Evolutionary conservation across 345 rosid genomes (phyloP).

Genomic region (Euclidium syriacum): DNA sequence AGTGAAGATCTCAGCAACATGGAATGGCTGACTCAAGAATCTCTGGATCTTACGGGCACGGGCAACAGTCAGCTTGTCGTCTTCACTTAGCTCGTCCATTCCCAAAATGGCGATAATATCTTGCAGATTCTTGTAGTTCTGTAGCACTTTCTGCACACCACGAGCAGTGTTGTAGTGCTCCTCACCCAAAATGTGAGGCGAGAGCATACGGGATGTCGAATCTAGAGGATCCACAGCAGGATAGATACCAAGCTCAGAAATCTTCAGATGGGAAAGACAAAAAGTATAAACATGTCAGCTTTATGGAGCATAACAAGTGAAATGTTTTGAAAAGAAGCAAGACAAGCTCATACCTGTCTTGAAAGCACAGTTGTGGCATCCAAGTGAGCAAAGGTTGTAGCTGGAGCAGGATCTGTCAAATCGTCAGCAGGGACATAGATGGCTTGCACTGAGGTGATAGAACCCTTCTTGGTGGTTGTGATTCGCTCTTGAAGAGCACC

Average conservation of each 20-base stretch:
- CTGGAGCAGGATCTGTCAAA: constrained; percentile 95
- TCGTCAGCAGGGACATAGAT: constrained; percentile 95
- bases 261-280: too few relatives aligned
- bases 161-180: constrained; percentile 96
- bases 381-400: constrained; percentile 87
- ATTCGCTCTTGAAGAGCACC: constrained; percentile 91
- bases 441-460: constrained; percentile 87
- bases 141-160: constrained; percentile 96
- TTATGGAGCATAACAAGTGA: not conserved
- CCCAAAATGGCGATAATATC: constrained; percentile 99
- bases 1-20: constrained; percentile 97
- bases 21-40: constrained; percentile 99
- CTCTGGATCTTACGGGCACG: constrained; percentile 97
- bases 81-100: constrained; percentile 99
- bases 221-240: constrained; percentile 89
- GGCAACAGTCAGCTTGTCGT: constrained; percentile 93
- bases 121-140: constrained; percentile 97
- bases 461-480: constrained; percentile 87
- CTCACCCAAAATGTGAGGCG: constrained; percentile 95
- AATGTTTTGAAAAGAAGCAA: not conserved
- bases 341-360: constrained; percentile 46
- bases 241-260: constrained; percentile 83
- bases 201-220: constrained; percentile 84
- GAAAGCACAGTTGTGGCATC: constrained; percentile 92
- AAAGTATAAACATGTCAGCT: not conserved